Evolutionary conservation across 2,329 filamentous ascomycete genomes (phyloP), one percentile per base, ranked within the genome.

Genomic region (Thelonectria rubi): DNA sequence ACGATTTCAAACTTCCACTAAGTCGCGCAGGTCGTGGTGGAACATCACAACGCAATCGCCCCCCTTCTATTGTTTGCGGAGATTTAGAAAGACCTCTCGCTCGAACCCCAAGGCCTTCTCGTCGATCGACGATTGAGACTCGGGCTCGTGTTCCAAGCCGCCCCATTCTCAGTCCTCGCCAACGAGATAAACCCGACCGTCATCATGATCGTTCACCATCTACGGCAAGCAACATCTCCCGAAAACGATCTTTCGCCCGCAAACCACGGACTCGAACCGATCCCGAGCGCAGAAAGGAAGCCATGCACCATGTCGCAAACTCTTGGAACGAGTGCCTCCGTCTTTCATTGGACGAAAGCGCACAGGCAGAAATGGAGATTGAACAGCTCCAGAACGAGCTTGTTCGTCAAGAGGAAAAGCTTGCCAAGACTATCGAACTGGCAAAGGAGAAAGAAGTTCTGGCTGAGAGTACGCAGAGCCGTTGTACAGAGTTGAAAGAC

Each of bases 311-410:
- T 12, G 67, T 77, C 21, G 73, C 73, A 30, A 56, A 71, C 4
- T 65, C 70, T 24, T 76, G 75, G 75, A 78, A 78, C 34, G 68
- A 77, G 43, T 77, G 73, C 43, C 66, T 78, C 11, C 62, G 65
- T 18, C 69, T 76, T 17, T 63, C 68, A 11, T 71, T 76, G 32
- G 66, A 73, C 21, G 75, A 78, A 48, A 69, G 64, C 12, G 42
- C 60, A 7, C 66, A 72, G 43, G 71, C 70, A 14, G 58, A 60
- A 10, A 43, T 21, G n/a, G 70, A 76, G 30, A 73, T 76, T 49
- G 56, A 70, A 9, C 55, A 56, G 5, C 70, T 77, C 46, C 67
- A 73, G 18, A 47, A 64, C 8, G 63, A 71, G 3, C 55, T 76
- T 1, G 63, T 45, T 24, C 52, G 46, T 15, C 67, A 65, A 32